Conservation (phyloP, 192 early-diverging fungal species). For the Dissophora ornata region DNA sequence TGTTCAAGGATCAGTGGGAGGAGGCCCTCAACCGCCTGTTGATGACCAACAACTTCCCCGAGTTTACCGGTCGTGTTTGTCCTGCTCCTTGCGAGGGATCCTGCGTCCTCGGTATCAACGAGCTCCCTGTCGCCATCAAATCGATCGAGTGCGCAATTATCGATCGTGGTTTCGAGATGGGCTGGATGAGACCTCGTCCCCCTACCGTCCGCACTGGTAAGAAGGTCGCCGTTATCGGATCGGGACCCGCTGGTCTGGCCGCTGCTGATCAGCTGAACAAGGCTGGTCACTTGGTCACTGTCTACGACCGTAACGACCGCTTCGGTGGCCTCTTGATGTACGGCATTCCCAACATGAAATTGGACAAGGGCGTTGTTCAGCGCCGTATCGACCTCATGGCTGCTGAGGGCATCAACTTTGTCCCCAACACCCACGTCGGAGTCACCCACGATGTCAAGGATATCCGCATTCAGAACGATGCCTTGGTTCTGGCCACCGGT, state of each 20-base stretch:
- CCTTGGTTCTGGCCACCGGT: conserved; percentile 89
- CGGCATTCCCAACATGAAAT: conserved; percentile 99
- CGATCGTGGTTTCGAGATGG: conserved; percentile 95
- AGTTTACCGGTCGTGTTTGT: conserved; percentile 99
- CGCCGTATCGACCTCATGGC: conserved; percentile 93
- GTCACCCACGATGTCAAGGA: conserved; percentile 77
- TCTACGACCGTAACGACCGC: conserved; percentile 97
- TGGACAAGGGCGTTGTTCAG: conserved; percentile 96
- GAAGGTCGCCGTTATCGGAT: conserved; percentile 91
- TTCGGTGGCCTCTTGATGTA: conserved; percentile 97
- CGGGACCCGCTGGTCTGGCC: conserved; percentile 94
- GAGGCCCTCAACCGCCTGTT: conserved; percentile 93
- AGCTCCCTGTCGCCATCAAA: conserved; percentile 95
- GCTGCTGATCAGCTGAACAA: conserved; percentile 98
- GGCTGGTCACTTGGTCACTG: conserved; percentile 93
- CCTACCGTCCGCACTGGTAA: conserved; percentile 85
- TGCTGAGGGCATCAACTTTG: conserved; percentile 94
- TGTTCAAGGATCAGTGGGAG: conserved; percentile 96
- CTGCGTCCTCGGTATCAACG: conserved; percentile 96
- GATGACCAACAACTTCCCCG: conserved; percentile 99
- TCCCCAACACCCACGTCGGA: conserved; percentile 90
- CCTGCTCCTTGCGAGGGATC: conserved; percentile 98
- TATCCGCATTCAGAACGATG: conserved; percentile 79
- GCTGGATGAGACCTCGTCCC: conserved; percentile 94
- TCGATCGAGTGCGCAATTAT: conserved; percentile 98